Evolutionary conservation across 805 yeast genomes (phyloP), one percentile per base, ranked within the genome.

Genomic region (Candida schatavii): DNA sequence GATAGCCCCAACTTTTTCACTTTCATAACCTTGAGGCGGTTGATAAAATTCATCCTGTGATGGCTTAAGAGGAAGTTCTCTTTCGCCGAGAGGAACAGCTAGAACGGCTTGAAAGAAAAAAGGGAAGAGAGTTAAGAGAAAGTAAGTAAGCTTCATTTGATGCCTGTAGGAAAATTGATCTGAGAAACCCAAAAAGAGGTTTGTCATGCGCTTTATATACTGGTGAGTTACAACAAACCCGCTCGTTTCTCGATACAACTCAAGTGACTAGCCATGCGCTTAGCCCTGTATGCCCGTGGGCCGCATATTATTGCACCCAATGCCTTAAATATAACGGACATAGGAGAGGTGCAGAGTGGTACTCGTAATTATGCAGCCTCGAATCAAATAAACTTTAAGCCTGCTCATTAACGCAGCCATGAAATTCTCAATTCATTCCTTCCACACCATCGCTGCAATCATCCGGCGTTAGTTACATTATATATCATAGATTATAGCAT

Each of bases 31-130:
- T 7, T 5, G 35, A n/a, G 39, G 40, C 10, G 43, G 30, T 11
- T 18, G 21, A 25, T 40, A 40, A 35, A 40, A 40, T 10, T 22
- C 35, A 35, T 40, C 43, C 6, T 35, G 27, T 5, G 39, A 27
- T 20, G 43, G 43, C 14, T 28, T 10, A n/a, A 49, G 81, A 26
- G 72, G 74, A 39, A 75, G 78, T 2, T 78, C 79, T 3, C 77
- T 75, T 1, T 70, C 77, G 0, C 70, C 78, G 0, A 79, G 80
- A 36, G 80, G 80, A 2, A 69, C 54, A 43, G 64, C 69, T 5
- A 31, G 5, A 31, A 13, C 20, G 9, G 5, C 5, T 7, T 14
- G 35, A 31, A 17, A 20, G 21, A 31, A 15, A 23, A 23, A 11
- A 17, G 35, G 13, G 21, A 31, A 15, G 11, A 23, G 27, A 17